Evolutionary conservation across 2,329 filamentous ascomycete genomes (phyloP).

Genomic region (Neodidymelliopsis sp.): DNA sequence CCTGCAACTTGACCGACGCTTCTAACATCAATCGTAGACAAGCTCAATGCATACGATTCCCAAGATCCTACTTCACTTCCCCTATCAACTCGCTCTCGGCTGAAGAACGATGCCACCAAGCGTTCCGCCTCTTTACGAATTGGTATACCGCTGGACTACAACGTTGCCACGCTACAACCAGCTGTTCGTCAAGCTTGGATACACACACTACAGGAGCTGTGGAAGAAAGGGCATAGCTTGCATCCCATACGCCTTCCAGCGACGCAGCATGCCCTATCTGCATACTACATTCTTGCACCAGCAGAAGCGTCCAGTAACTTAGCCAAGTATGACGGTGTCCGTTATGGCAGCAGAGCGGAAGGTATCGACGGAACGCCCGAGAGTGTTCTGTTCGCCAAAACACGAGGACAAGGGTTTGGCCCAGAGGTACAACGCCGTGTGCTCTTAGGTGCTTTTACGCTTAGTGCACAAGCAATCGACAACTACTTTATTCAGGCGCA

Average conservation of each 20-base stretch:
- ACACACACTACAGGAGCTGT: constrained; percentile 65
- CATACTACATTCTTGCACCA: constrained; percentile 94
- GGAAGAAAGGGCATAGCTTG: constrained; percentile 71
- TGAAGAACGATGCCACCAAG: constrained; percentile 11
- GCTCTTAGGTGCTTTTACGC: constrained; percentile 84
- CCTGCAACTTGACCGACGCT: neutral
- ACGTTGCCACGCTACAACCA: constrained; percentile 79
- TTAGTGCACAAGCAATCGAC: constrained; percentile 89
- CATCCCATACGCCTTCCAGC: constrained; percentile 81
- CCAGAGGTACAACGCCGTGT: constrained; percentile 86
- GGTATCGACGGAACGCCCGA: constrained; percentile 65
- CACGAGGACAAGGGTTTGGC: constrained; percentile 78
- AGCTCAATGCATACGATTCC: constrained; percentile 67
- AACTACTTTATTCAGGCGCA: constrained; percentile 98
- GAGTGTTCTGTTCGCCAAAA: constrained; percentile 69
- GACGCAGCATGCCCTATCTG: constrained; percentile 84
- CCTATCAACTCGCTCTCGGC: constrained; percentile 59
- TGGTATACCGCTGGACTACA: constrained; percentile 78
- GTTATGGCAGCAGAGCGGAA: constrained; percentile 73
- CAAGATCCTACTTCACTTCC: constrained; percentile 79
- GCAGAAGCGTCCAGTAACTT: constrained; percentile 96
- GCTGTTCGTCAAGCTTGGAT: constrained; percentile 75
- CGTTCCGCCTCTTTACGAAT: constrained; percentile 50
- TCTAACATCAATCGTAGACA: constrained; percentile 44
- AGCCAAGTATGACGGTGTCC: constrained; percentile 95